Percentiles rank a stretch among this genome's conserved stretches.
Evolutionary conservation across 139 green algal species (phyloP).

Genomic region (Yamagishiella unicocca): DNA sequence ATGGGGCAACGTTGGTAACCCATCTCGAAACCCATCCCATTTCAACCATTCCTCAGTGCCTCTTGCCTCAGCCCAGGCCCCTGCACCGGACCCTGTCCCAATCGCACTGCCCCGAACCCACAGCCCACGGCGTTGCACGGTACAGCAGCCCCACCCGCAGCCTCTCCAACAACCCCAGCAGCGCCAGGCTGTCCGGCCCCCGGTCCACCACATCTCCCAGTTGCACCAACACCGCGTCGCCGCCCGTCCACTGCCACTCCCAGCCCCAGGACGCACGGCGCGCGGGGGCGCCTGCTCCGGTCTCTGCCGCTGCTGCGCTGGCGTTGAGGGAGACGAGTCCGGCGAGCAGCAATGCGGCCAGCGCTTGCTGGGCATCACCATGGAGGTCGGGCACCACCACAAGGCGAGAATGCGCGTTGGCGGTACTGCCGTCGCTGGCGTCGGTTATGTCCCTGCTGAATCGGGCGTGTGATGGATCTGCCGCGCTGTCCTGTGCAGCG

Average conservation of each 20-base stretch:
- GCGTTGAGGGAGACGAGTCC: background rate
- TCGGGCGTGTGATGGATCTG: too few relatives aligned
- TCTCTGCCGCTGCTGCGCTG: background rate
- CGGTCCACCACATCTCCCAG: conserved; percentile 59
- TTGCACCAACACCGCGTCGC: conserved; percentile 45
- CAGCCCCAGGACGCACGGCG: background rate
- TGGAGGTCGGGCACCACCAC: conserved; percentile 36
- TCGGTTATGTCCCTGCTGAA: too few relatives aligned
- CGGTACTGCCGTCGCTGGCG: too few relatives aligned
- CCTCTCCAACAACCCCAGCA: conserved; percentile 45
- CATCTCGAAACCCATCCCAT: too few relatives aligned
- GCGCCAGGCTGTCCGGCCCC: conserved; percentile 44
- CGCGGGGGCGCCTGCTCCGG: background rate
- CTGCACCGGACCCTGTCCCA: too few relatives aligned
- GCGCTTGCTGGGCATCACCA: conserved; percentile 2
- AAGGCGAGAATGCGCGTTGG: conserved; percentile 10
- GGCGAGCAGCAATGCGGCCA: background rate
- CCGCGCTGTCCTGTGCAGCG: too few relatives aligned
- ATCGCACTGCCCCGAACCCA: too few relatives aligned
- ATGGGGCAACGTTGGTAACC: too few relatives aligned
- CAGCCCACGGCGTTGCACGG: too few relatives aligned
- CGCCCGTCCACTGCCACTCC: conserved; percentile 28
- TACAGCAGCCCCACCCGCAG: conserved; percentile 39
- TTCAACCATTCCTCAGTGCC: too few relatives aligned
- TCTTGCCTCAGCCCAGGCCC: too few relatives aligned